phyloP scores from a whole-genome alignment of 495 filamentous ascomycete genomes.

The Astrothelium subdiscretum region DNA sequence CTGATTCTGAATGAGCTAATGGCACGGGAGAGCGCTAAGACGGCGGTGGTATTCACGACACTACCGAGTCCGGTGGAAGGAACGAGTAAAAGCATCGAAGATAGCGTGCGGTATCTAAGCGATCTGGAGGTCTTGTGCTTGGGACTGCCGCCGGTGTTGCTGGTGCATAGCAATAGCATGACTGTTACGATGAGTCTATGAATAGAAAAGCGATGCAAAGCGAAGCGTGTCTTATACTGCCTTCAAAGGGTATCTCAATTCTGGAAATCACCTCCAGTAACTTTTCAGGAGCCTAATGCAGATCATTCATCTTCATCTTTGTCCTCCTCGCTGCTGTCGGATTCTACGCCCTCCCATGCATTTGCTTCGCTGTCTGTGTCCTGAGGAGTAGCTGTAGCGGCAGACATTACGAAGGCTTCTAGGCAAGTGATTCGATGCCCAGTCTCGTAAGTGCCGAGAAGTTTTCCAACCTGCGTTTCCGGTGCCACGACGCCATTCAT shows the following conservation, averaged over 20 bases:
- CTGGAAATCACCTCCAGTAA: neutral
- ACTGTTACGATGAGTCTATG: constrained; percentile 77
- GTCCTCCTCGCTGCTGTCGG: constrained; percentile 1
- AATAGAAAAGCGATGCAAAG: neutral
- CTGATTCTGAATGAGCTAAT: constrained; percentile 80
- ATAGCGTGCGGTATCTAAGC: constrained; percentile 58
- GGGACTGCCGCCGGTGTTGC: constrained; percentile 53
- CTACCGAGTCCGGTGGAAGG: constrained; percentile 59
- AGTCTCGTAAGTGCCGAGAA: constrained; percentile 73
- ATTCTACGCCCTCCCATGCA: constrained; percentile 33
- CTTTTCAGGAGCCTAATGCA: neutral
- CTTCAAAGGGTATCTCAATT: constrained; percentile 1
- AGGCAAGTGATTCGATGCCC: constrained; percentile 84
- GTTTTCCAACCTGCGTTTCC: constrained; percentile 47
- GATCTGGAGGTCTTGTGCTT: constrained; percentile 43
- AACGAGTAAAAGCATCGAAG: constrained; percentile 55
- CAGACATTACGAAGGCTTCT: constrained; percentile 71
- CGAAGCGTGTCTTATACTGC: neutral
- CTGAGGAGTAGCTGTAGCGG: constrained; percentile 37
- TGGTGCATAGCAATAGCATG: constrained; percentile 87
- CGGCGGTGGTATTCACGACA: constrained; percentile 74
- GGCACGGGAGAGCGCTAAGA: constrained; percentile 52
- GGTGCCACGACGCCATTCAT: neutral
- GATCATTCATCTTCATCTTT: constrained; percentile 14
- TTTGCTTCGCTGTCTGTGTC: constrained; percentile 37